These are phyloP conservation scores for Cucumis cinereus DNA, from an alignment of 306 rosid species.

Conservation along the genomic window DNA sequence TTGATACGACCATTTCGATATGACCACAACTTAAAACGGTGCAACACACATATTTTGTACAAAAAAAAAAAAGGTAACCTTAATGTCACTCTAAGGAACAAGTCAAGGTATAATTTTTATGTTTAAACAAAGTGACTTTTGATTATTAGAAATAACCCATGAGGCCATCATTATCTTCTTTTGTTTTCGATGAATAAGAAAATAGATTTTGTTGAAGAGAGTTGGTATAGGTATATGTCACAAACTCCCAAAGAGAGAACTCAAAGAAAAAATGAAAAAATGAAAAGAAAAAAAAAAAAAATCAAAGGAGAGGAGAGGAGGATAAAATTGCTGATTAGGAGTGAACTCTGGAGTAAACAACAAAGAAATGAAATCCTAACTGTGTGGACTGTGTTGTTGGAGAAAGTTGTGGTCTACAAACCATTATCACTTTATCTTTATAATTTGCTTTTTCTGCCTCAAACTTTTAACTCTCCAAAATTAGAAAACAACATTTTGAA, in stretches of 20 bases:
- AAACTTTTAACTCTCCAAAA: constrained; percentile 7
- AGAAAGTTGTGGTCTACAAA: constrained; percentile 38
- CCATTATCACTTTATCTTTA: constrained; percentile 74
- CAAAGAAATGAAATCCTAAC: constrained; percentile 6
- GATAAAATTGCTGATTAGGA: neutral
- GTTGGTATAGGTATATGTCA: neutral
- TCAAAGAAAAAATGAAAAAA: neutral
- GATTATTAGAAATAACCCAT: neutral
- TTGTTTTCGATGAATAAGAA: neutral
- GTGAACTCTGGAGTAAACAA: constrained; percentile 6
- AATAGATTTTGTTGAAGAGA: neutral
- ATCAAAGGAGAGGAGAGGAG: neutral
- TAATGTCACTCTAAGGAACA: neutral
- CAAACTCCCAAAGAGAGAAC: neutral
- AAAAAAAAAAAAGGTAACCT: no score
- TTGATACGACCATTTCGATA: no score
- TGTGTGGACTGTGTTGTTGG: constrained; percentile 28
- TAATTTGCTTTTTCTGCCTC: constrained; percentile 57
- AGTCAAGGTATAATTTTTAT: neutral
- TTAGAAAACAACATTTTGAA: neutral
- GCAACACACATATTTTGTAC: no score
- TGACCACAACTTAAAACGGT: no score
- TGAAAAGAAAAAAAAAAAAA: no score
- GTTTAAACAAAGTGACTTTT: neutral
- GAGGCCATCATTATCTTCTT: no score